Base-by-base conservation (phyloP, 1,139 yeast species). In the Diutina siamensis region DNA sequence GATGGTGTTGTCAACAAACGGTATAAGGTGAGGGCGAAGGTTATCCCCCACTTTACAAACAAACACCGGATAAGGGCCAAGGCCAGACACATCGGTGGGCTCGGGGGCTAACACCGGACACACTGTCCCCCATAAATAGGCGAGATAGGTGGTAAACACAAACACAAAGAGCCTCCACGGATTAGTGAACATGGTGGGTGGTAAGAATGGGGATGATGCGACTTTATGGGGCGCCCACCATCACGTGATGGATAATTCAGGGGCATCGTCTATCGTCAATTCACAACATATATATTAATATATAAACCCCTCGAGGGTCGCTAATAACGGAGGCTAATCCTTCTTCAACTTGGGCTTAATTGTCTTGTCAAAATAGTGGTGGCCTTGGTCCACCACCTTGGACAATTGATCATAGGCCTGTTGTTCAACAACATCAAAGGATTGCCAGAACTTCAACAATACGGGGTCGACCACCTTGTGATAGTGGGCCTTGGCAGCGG, bases 301-400 rank as follows among this genome's bases (percentile, higher is more conserved):
- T n/a, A n/a, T n/a, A n/a, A n/a, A n/a, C n/a, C n/a, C n/a, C n/a
- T n/a, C n/a, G n/a, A n/a, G n/a, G n/a, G n/a, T n/a, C n/a, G n/a
- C n/a, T n/a, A n/a, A n/a, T n/a, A n/a, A n/a, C n/a, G n/a, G n/a
- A n/a, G n/a, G n/a, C 15, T 38, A 38, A 25, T 38, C 42, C 19
- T 22, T 22, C 42, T 38, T 38, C 21, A 25, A 31, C 42, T 38
- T 38, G 21, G 34, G 34, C 34, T 31, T 31, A 13, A 31, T 31
- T 7, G 13, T 31, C 10, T 35, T 13, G 25, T 35, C 40, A 19
- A 21, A n/a, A 18, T 18, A 36, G n/a, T 36, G 12, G n/a, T 36
- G 25, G 19, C 31, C 41, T 22, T 36, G 27, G 19, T 15, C 28
- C 8, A 25, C 13, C 17, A 13, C 25, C 20, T 15, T 17, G 4